These are phyloP conservation scores for Aaosphaeria arxii DNA, from an alignment of 2,329 filamentous ascomycete genomes.

Conservation along the genomic window DNA sequence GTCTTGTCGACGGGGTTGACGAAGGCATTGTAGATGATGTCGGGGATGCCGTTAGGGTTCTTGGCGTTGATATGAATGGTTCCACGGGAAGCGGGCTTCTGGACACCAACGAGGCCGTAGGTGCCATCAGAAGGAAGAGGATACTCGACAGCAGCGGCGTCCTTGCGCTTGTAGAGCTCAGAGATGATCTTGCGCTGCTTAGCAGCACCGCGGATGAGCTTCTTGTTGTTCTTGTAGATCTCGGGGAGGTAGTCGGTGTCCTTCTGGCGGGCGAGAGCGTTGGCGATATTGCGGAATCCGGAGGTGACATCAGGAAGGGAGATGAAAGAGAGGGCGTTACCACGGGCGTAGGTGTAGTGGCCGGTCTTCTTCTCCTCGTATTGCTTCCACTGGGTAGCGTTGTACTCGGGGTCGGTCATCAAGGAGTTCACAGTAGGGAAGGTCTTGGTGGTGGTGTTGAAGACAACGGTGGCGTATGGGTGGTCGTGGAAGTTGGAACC, in stretches of 20 bases:
- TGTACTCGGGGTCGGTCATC: slow-evolving; percentile 30
- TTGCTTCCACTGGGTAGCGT: slow-evolving; percentile 25
- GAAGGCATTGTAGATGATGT: slow-evolving; percentile 26
- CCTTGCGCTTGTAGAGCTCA: slow-evolving; percentile 17
- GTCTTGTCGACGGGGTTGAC: slow-evolving; percentile 22
- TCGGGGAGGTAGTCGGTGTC: slow-evolving; percentile 18
- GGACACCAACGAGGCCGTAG: slow-evolving; percentile 23
- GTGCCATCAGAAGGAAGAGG: slow-evolving; percentile 36
- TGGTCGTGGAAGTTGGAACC: slow-evolving; percentile 36
- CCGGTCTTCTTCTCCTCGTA: slow-evolving; percentile 32
- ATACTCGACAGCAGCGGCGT: slow-evolving; percentile 20
- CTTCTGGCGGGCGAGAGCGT: slow-evolving; percentile 19
- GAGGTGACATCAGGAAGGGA: slow-evolving; percentile 21
- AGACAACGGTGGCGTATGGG: slow-evolving; percentile 16
- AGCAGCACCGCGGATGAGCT: slow-evolving; percentile 17
- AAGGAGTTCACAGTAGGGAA: slow-evolving; percentile 22
- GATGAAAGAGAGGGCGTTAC: slow-evolving; percentile 23
- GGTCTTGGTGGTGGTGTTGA: slow-evolving; percentile 17
- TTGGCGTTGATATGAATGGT: slow-evolving; percentile 31
- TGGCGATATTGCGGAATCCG: slow-evolving; percentile 5
- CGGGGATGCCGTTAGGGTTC: slow-evolving; percentile 25
- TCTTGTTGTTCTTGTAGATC: slow-evolving; percentile 18
- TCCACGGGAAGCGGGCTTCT: slow-evolving; percentile 31
- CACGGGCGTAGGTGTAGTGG: slow-evolving; percentile 21
- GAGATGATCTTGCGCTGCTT: slow-evolving; percentile 21